Percentiles rank a stretch among this genome's conserved stretches.
These are phyloP conservation scores for Penicillium sp. DNA, from an alignment of 2,329 filamentous ascomycete genomes.

Conservation along the genomic window DNA sequence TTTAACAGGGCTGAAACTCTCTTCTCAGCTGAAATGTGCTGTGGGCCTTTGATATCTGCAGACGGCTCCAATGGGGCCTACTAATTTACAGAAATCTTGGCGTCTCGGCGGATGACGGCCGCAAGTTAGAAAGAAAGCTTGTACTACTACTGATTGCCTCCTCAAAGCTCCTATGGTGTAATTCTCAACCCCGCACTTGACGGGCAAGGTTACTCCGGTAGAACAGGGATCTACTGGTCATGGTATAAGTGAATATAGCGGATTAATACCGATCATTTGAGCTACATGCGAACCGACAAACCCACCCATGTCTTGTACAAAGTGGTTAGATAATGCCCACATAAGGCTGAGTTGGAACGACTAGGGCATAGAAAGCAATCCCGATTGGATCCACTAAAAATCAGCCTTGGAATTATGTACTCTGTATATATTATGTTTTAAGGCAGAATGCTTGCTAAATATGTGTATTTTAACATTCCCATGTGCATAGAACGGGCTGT, in stretches of 20 bases:
- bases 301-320: neutral
- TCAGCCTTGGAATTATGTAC: too few relatives aligned
- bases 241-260: neutral
- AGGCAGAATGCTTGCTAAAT: too few relatives aligned
- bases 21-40: neutral
- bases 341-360: neutral
- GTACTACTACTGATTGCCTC: neutral
- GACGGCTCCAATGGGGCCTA: neutral
- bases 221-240: neutral
- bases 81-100: neutral
- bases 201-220: neutral
- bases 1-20: neutral
- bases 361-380: neutral
- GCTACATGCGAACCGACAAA: neutral
- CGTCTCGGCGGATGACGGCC: neutral
- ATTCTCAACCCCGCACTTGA: slow-evolving; percentile 1
- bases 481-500: too few relatives aligned
- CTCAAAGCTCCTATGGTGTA: neutral
- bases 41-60: neutral
- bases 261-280: neutral
- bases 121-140: neutral
- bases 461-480: too few relatives aligned
- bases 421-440: too few relatives aligned
- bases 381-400: too few relatives aligned
- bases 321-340: neutral